A percentile compares a stretch with the other conserved stretches of the same genome.
phyloP scores from a whole-genome alignment of 495 filamentous ascomycete genomes.

The Lasiosphaeria miniovina region DNA sequence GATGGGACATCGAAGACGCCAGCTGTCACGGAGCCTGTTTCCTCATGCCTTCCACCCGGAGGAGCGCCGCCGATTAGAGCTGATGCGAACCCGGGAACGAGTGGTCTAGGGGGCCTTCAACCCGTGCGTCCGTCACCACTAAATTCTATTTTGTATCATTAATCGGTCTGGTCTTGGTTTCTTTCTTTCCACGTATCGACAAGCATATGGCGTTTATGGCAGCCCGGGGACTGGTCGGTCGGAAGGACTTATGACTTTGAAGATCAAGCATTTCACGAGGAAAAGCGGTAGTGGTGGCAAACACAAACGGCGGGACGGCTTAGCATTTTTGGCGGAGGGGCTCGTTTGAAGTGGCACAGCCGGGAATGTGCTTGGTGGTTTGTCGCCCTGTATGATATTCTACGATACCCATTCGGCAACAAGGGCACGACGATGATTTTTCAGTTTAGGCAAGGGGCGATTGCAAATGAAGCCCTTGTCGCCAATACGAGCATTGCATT shows the following conservation, averaged over 20 bases:
- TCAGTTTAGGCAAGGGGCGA: neutral
- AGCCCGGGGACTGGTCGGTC: neutral
- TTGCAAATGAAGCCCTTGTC: neutral
- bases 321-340: neutral
- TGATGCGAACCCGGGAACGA: slow-evolving; percentile 30
- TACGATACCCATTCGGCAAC: slow-evolving; percentile 1
- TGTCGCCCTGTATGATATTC: neutral
- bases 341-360: neutral
- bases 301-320: too few species aligned
- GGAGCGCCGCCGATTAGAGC: slow-evolving; percentile 24
- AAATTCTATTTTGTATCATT: slow-evolving; percentile 6
- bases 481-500: too few species aligned
- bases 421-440: neutral
- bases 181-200: neutral
- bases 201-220: slow-evolving; percentile 1
- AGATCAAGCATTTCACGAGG: too few species aligned
- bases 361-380: neutral
- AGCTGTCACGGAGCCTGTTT: slow-evolving; percentile 11
- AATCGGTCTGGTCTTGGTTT: slow-evolving; percentile 1
- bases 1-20: slow-evolving; percentile 15
- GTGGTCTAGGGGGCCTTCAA: slow-evolving; percentile 18
- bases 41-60: slow-evolving; percentile 17
- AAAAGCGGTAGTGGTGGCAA: too few species aligned
- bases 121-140: neutral
- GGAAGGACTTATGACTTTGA: neutral